Evolutionary conservation across 1,284 basidiomycete genomes (phyloP).

Genomic region (Thelephora terrestris): DNA sequence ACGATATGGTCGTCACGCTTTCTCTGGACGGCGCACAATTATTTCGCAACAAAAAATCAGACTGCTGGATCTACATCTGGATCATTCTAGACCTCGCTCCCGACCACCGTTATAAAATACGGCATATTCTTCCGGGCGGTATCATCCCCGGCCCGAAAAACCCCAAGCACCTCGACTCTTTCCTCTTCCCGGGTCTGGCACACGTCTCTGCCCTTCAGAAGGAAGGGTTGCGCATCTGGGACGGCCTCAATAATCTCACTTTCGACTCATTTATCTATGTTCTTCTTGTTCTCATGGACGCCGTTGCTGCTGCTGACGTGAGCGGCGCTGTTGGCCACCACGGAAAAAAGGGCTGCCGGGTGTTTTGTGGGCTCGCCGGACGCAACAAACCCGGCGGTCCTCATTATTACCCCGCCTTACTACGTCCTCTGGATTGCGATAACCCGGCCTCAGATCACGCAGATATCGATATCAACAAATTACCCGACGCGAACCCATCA

Average conservation of each 20-base stretch:
- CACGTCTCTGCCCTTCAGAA: slow-evolving; percentile 15
- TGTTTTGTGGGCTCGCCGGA: slow-evolving; percentile 22
- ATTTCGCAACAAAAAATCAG: slow-evolving; percentile 22
- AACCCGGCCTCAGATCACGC: slow-evolving; percentile 3
- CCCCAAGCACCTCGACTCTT: slow-evolving; percentile 27
- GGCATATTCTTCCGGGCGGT: slow-evolving; percentile 17
- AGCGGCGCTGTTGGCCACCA: slow-evolving; percentile 25
- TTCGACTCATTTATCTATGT: too few species aligned
- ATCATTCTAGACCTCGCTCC: slow-evolving; percentile 9
- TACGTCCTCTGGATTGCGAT: slow-evolving; percentile 1
- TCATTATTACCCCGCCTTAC: slow-evolving; percentile 18
- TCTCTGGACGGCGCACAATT: slow-evolving; percentile 26
- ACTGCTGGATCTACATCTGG: slow-evolving; percentile 20
- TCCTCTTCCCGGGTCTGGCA: slow-evolving; percentile 23
- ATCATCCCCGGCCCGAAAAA: slow-evolving; percentile 25
- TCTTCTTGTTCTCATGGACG: too few species aligned
- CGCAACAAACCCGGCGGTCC: slow-evolving; percentile 25
- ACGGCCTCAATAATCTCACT: slow-evolving; percentile 12
- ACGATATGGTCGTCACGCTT: slow-evolving; percentile 20
- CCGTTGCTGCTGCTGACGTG: slow-evolving; percentile 20
- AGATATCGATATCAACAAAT: slow-evolving; percentile 16
- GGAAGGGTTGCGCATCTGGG: slow-evolving; percentile 17
- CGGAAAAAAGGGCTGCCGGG: slow-evolving; percentile 21
- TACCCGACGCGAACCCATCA: too few species aligned
- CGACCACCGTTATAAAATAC: slow-evolving; percentile 12